Evolutionary conservation across 1,139 yeast species (phyloP), one percentile per base, ranked within the genome.

Genomic region (Sugiyamaella novakii): DNA sequence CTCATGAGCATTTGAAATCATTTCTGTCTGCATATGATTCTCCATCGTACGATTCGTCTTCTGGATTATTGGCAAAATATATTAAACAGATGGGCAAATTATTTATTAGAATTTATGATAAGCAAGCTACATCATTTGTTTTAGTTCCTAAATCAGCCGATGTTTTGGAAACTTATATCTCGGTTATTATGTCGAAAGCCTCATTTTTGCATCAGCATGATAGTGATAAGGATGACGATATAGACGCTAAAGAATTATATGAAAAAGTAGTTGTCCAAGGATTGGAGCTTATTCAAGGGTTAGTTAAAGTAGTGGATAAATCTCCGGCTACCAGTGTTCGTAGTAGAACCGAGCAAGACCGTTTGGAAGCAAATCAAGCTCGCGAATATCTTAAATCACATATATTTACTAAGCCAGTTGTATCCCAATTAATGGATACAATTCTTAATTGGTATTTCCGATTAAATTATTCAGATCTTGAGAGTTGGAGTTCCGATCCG

Each of bases 401-500:
- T 17, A 76, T 86, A 48, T 82, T 89, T 65, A 78, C 83, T 6
- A 74, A 77, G 5, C 72, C 73, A 1, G 72, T 83, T 19, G 70
- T 87, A 12, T 73, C 74, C 37, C 76, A 78, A 28, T 67, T 91
- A 18, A 78, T 88, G 19, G 84, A 84, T 54, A 69, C 85, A 28
- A 70, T 89, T 29, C 81, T 88, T 50, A 75, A 76, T 31, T 82
- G 84, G 80, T 91, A 87, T 63, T 74, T 92, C 56, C 78, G 83
- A 48, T 67, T 91, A 42, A 79, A 83, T 49, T 87, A 91, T 0
- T 69, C 78, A 1, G 98, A 91, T 62, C 68, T 91, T 43, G 95
- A 86, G 58, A 72, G 79, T 41, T 92, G 98, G 98, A 67, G 74
- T 11, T 67, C 78, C 28, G 96, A 88, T 53, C 96, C 98, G 0